Evolutionary conservation across 2,329 filamentous ascomycete species (phyloP).

Genomic region (Nannizziopsis barbatae): DNA sequence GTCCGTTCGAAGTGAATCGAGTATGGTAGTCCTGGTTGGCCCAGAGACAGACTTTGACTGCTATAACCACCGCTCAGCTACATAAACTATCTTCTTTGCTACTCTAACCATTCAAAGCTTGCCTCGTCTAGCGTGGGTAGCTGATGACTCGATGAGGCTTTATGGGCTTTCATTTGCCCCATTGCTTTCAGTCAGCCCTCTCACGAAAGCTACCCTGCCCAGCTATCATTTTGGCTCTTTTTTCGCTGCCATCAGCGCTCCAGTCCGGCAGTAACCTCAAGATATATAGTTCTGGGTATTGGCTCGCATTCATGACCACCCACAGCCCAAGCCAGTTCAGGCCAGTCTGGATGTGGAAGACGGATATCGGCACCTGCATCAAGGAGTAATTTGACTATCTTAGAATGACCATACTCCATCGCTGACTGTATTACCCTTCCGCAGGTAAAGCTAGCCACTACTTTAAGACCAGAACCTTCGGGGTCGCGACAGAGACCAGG

Average conservation of each 20-base stretch:
- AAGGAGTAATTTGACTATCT: constrained; percentile 10
- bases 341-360: constrained; percentile 9
- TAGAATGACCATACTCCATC: constrained; percentile 13
- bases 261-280: constrained; percentile 10
- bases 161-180: too few species aligned
- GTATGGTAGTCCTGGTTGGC: too few species aligned
- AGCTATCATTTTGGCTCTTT: background rate
- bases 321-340: constrained; percentile 7
- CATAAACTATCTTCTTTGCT: too few species aligned
- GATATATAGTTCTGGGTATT: constrained; percentile 9
- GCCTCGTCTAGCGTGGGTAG: too few species aligned
- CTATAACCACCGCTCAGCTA: too few species aligned
- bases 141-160: too few species aligned
- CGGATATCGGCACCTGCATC: constrained; percentile 9
- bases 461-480: constrained; percentile 10
- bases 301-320: constrained; percentile 10
- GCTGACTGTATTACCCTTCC: constrained; percentile 16
- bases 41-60: too few species aligned
- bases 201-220: background rate
- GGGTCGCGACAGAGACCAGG: constrained; percentile 4
- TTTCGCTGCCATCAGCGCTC: constrained; percentile 5
- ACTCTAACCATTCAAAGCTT: too few species aligned
- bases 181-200: too few species aligned
- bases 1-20: too few species aligned
- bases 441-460: constrained; percentile 13